Percentiles rank a stretch among this genome's conserved stretches.
These are phyloP conservation scores for Ceratocystis eucalypticola DNA, from an alignment of 2,329 filamentous ascomycete genomes.

Conservation along the genomic window DNA sequence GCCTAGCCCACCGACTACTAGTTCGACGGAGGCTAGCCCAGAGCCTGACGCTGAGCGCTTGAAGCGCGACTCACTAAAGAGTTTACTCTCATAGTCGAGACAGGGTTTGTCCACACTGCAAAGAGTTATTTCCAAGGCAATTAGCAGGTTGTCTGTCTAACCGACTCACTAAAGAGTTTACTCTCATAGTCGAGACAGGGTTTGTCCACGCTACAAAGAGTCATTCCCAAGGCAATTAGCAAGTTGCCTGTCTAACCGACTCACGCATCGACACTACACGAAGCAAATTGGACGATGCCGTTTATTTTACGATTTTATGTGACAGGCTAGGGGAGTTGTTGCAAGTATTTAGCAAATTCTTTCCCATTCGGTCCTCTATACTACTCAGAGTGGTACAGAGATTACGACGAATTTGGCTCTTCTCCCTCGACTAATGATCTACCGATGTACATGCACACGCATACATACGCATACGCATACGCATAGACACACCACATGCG, in stretches of 20 bases:
- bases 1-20: constrained; percentile 1
- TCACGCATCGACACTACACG: neutral
- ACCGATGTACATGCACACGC: neutral
- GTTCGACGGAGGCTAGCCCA: neutral
- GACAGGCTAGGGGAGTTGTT: neutral
- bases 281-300: neutral
- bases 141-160: neutral
- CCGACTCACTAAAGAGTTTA: neutral
- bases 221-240: neutral
- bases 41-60: neutral
- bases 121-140: neutral
- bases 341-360: too few relatives aligned
- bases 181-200: neutral
- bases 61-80: neutral
- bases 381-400: neutral
- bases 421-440: neutral
- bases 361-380: neutral
- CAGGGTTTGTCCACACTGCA: neutral
- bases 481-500: neutral
- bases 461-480: constrained; percentile 3
- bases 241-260: neutral
- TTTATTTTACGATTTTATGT: constrained; percentile 7
- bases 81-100: neutral
- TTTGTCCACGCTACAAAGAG: neutral
- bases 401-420: neutral